phyloP scores from a whole-genome alignment of 805 yeast genomes.

The Candida tallmaniae region DNA sequence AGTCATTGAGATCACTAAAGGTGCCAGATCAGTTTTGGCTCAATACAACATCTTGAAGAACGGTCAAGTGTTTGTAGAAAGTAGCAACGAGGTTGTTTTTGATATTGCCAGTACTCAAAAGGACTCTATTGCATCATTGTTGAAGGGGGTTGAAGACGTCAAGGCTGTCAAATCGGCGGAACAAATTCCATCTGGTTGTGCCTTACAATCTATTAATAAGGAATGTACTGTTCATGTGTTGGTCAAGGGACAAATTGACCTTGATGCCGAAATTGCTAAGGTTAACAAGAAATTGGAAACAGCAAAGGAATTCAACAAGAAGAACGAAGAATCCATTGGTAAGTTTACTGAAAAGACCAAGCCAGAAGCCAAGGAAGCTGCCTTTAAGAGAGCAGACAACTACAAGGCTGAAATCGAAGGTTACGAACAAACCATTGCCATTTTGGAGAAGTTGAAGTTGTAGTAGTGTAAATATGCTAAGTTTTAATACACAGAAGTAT shows the following conservation, averaged over 20 bases:
- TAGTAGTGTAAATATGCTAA: slow-evolving; percentile 15
- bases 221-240: slow-evolving; percentile 81
- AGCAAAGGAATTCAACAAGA: slow-evolving; percentile 53
- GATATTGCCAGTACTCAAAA: slow-evolving; percentile 64
- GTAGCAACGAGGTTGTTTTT: slow-evolving; percentile 44
- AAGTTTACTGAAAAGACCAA: slow-evolving; percentile 88
- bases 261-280: slow-evolving; percentile 85
- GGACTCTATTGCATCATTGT: slow-evolving; percentile 84
- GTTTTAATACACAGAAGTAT: too few species aligned
- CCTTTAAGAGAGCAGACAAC: slow-evolving; percentile 62
- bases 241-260: slow-evolving; percentile 91
- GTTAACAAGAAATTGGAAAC: slow-evolving; percentile 72
- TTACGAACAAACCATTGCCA: slow-evolving; percentile 76
- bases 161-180: slow-evolving; percentile 51
- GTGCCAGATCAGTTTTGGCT: slow-evolving; percentile 85
- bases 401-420: slow-evolving; percentile 86
- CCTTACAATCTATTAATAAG: slow-evolving; percentile 74
- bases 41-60: slow-evolving; percentile 87
- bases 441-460: slow-evolving; percentile 73
- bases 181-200: slow-evolving; percentile 86
- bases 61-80: slow-evolving; percentile 80
- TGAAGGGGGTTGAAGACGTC: slow-evolving; percentile 82
- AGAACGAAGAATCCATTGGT: slow-evolving; percentile 67
- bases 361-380: slow-evolving; percentile 73
- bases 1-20: slow-evolving; percentile 80